Evolutionary conservation across 495 filamentous ascomycete species (phyloP), one percentile per base, ranked within the genome.

Genomic region (Penicillium herquei): DNA sequence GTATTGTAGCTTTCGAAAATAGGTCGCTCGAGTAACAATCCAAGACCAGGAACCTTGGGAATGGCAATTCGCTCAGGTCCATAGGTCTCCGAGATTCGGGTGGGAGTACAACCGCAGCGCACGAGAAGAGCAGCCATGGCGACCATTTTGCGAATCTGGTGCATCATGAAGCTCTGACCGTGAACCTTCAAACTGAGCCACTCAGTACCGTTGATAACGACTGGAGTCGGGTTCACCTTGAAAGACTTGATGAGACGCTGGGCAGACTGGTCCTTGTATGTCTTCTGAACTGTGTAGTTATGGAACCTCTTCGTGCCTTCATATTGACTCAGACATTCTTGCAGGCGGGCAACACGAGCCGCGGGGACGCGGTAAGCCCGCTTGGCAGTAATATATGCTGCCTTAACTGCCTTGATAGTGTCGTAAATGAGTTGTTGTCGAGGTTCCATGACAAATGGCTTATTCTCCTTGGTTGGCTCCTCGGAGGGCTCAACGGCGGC

Each of bases 131-230:
- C 80, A 37, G 85, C 89, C 91, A 98, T 92, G 56, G 87, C 89
- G 13, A 98, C 89, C 94, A 98, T 98, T 72, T 96, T 97, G 55
- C 94, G 88, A 70, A 98, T 98, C 71, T 98, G 94, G 69, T 98
- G 94, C 94, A 98, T 98, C 94, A 98, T 98, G 80, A 98, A 98
- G 55, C 87, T 91, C 72, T 98, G 94, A 0, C 94, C 94, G 70
- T 98, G 95, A 14, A 98, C 90, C 61, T 95, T 96, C 51, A 98
- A 77, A 26, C 88, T 93, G 7, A 98, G 80, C 94, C 94, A 98
- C 72, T 98, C 87, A 13, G 90, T 96, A 67, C 91, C 87, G 59
- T 91, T 81, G 68, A 96, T 94, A 52, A 89, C 77, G 55, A 97
- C 84, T 0, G 92, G 92, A 26, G 81, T 76, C 0, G 75, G 65